Evolutionary conservation across 257 asterid genomes (phyloP).

Genomic region (Solanum piurae): DNA sequence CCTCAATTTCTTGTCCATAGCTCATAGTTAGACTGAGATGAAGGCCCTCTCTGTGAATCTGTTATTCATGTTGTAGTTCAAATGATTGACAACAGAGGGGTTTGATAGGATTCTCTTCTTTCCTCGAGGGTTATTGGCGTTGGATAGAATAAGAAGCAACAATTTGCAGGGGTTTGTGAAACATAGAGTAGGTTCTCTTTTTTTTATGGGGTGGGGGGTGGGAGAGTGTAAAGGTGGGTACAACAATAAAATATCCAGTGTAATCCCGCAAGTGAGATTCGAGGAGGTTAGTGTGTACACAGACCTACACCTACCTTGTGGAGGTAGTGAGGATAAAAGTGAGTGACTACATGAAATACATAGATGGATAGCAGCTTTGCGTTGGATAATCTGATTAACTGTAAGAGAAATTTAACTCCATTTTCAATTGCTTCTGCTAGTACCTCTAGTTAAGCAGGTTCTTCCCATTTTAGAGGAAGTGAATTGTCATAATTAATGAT

Average conservation of each 20-base stretch:
- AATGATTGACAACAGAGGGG: background rate
- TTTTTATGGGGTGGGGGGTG: background rate
- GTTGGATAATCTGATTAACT: background rate
- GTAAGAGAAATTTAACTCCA: background rate
- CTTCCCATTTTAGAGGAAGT: background rate
- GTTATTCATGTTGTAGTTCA: background rate
- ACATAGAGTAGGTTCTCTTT: background rate
- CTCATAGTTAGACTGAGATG: background rate
- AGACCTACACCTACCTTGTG: background rate
- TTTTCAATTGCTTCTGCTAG: background rate
- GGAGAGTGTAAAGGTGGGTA: background rate
- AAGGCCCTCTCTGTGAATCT: background rate
- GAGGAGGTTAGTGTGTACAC: background rate
- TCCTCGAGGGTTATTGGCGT: background rate
- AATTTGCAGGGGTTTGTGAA: background rate
- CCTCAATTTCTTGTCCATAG: background rate
- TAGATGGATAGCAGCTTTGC: background rate
- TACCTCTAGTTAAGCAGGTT: background rate
- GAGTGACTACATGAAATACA: background rate
- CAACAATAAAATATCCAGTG: background rate
- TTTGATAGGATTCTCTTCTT: background rate
- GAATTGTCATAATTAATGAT: background rate
- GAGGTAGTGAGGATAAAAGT: background rate
- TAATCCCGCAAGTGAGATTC: background rate
- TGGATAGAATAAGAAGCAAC: background rate